Evolutionary conservation across 768 basidiomycete species (phyloP).

Genomic region (Dentipellis sp.): DNA sequence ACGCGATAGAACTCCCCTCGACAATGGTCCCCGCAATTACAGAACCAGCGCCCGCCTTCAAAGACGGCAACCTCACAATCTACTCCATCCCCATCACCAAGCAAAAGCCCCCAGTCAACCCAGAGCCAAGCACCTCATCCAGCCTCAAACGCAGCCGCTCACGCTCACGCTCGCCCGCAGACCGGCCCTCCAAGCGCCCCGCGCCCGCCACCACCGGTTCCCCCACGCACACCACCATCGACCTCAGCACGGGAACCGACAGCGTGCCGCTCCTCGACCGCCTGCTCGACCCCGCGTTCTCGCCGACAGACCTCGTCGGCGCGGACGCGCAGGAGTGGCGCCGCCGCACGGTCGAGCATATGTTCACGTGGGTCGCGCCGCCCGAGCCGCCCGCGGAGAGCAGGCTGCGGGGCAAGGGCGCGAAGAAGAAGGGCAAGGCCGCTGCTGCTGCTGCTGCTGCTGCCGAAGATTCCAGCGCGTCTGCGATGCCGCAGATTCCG

Average conservation of each 20-base stretch:
- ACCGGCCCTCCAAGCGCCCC: conserved; percentile 15
- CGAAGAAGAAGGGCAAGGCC: conserved; percentile 5
- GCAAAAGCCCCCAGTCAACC: background rate
- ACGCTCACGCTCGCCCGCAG: conserved; percentile 9
- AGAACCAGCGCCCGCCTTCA: conserved; percentile 37
- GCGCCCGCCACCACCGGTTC: background rate
- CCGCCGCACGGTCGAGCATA: conserved; percentile 37
- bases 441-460: background rate
- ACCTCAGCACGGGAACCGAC: background rate
- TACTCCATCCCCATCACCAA: conserved; percentile 45
- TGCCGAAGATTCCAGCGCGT: background rate
- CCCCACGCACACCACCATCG: background rate
- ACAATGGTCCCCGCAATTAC: conserved; percentile 15
- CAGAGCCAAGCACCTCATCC: conserved; percentile 2
- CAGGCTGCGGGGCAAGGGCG: background rate
- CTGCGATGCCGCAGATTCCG: conserved; percentile 6
- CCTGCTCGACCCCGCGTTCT: conserved; percentile 20
- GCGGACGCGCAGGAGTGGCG: conserved; percentile 49
- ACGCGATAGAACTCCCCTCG: conserved; percentile 33
- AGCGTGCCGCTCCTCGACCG: conserved; percentile 15
- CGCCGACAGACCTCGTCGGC: conserved; percentile 27
- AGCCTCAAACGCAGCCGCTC: conserved; percentile 22
- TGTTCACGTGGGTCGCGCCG: conserved; percentile 35
- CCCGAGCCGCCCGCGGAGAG: conserved; percentile 3
- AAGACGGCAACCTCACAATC: conserved; percentile 55